These are phyloP conservation scores for Penicillium sp. DNA, from an alignment of 2,329 filamentous ascomycete species.

Conservation along the genomic window DNA sequence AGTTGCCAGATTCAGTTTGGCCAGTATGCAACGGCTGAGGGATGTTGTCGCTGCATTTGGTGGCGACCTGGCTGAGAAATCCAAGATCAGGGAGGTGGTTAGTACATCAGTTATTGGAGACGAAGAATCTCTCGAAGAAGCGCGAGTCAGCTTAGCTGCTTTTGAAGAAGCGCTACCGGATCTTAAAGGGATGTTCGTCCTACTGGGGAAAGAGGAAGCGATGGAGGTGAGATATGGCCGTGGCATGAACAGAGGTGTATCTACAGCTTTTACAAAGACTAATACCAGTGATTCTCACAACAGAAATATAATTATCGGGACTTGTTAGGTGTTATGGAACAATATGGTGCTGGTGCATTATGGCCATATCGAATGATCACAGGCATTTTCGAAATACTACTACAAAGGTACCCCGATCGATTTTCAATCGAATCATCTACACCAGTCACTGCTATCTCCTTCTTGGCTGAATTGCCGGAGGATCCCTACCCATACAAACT, in stretches of 20 bases:
- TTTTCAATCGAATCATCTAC: neutral
- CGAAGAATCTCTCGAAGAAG: neutral
- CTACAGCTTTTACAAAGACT: neutral
- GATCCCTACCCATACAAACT: neutral
- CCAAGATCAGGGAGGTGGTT: neutral
- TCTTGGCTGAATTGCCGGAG: neutral
- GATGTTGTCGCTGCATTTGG: neutral
- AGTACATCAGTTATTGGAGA: neutral
- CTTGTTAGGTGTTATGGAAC: neutral
- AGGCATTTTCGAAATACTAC: neutral
- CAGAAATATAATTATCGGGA: neutral
- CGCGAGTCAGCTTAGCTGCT: neutral
- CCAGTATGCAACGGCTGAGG: neutral
- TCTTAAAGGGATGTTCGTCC: neutral
- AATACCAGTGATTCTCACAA: fast-evolving
- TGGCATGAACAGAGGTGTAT: neutral
- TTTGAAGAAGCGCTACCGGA: neutral
- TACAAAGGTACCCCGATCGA: neutral
- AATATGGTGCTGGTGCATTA: neutral
- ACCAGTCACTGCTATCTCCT: neutral
- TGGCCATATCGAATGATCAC: neutral
- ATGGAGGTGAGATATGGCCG: neutral
- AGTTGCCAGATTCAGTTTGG: neutral
- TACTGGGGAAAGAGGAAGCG: neutral
- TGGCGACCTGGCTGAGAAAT: neutral